Base-by-base conservation (phyloP, 108 stramenopile genomes). In the Epipyxis sp. region DNA sequence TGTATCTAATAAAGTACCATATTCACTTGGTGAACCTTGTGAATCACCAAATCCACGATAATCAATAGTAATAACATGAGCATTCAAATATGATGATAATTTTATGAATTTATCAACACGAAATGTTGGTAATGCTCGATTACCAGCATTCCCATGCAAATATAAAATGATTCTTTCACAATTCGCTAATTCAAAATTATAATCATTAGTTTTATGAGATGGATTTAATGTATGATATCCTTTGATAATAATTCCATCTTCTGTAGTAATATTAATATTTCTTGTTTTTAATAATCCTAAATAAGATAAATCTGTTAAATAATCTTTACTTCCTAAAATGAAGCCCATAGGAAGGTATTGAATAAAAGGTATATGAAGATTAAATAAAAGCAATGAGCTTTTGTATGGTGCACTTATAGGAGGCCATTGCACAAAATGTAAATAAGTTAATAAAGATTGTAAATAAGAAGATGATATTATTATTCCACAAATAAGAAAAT, bases 31-130 rank as follows among this genome's bases (percentile, higher is more conserved):
- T 27, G 27, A 74, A 1, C 79, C 79, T 13, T 39, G 25, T n/a
- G 79, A 80, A 42, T 80, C 79, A 32, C 79, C 79, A 42, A 80
- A 80, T 35, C 79, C 79, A 35, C 79, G 71, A 40, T 80, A 80
- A 42, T 80, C 79, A 25, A 80, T 20, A 3, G 79, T 16, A 1
- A 80, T 54, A 41, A 80, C 79, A 54, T 80, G 79, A 42, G 71
- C n/a, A 29, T 57, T 35, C 68, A 80, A n/a, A 16, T 34, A 39
- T 1, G n/a, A 57, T 10, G 79, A 35, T 30, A 80, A 20, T 37
- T 57, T 41, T 58, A 58, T 44, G 1, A 43, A 27, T 0, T 25
- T 16, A 1, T 74, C 42, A 10, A 80, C 32, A 1, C 79, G 79
- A 44, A n/a, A 40, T 13, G 6, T 50, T 20, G 35, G 68, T 35